phyloP scores from a whole-genome alignment of 495 filamentous ascomycete species.

The Cudoniella acicularis region DNA sequence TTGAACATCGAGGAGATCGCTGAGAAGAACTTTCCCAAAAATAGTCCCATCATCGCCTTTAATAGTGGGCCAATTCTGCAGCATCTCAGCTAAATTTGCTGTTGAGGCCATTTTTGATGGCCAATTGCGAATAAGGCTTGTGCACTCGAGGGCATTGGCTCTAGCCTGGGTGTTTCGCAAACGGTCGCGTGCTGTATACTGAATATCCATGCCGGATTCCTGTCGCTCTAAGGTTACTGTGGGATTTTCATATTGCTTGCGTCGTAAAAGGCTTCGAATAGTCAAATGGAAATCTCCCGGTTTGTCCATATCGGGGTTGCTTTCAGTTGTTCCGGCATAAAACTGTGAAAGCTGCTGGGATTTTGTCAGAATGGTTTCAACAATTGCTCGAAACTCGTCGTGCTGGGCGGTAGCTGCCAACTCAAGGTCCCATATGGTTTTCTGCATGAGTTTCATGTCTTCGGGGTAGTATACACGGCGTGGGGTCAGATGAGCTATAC shows the following conservation, averaged over 20 bases:
- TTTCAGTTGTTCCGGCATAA: conserved; percentile 20
- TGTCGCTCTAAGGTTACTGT: neutral
- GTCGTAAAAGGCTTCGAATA: conserved; percentile 3
- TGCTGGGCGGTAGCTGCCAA: conserved; percentile 51
- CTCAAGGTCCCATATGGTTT: conserved; percentile 3
- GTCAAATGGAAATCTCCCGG: conserved; percentile 3
- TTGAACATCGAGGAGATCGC: conserved; percentile 31
- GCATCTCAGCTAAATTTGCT: conserved; percentile 26
- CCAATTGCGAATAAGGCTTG: conserved; percentile 26
- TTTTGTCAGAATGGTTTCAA: conserved; percentile 39
- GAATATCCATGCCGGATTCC: neutral
- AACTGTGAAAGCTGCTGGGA: conserved; percentile 26
- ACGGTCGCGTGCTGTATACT: conserved; percentile 8
- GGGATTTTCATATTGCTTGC: neutral
- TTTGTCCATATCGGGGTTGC: neutral
- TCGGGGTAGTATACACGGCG: conserved; percentile 52
- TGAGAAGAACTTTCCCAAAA: conserved; percentile 30
- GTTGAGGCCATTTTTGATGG: conserved; percentile 26
- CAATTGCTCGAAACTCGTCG: conserved; percentile 39
- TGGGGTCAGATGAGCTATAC: conserved; percentile 46
- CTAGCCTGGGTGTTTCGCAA: neutral
- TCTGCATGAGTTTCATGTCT: conserved; percentile 32
- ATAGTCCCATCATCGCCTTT: conserved; percentile 33
- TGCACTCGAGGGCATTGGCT: conserved; percentile 24
- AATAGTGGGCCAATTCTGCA: conserved; percentile 36